Conservation (phyloP, 2,329 filamentous ascomycete species). For the Aureobasidium sp. region DNA sequence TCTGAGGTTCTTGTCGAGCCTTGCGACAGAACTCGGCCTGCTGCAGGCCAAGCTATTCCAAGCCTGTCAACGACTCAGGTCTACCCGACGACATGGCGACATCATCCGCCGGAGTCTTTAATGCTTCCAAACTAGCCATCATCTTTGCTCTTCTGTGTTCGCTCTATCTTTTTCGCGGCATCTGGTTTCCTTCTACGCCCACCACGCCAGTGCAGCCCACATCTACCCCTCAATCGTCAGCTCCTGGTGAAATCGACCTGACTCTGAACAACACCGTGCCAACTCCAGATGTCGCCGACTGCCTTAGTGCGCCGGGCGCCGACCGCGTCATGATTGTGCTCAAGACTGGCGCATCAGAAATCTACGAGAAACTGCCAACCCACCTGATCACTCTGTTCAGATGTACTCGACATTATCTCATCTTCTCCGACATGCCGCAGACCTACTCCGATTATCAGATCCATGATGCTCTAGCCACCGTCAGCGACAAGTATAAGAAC, state of each 20-base stretch:
- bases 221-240: background rate
- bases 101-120: slow-evolving; percentile 7
- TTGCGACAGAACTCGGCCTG: background rate
- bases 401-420: slow-evolving; percentile 38
- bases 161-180: slow-evolving; percentile 24
- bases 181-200: slow-evolving; percentile 21
- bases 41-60: slow-evolving; percentile 11
- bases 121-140: slow-evolving; percentile 18
- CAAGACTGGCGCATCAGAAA: slow-evolving; percentile 54
- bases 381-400: slow-evolving; percentile 51
- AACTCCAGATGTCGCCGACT: slow-evolving; percentile 7
- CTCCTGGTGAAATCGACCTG: background rate
- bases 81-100: slow-evolving; percentile 1
- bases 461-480: slow-evolving; percentile 25
- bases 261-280: background rate
- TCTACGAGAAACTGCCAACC: slow-evolving; percentile 48
- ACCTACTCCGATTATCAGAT: slow-evolving; percentile 36
- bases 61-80: slow-evolving; percentile 2
- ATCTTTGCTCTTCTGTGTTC: slow-evolving; percentile 23
- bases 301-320: slow-evolving; percentile 26
- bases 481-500: slow-evolving; percentile 24
- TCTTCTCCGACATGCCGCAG: slow-evolving; percentile 48
- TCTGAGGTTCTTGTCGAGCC: background rate
- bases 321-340: slow-evolving; percentile 51
- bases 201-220: background rate